These are phyloP conservation scores for Phytophthora parvispora DNA, from an alignment of 352 stramenopile species.

Conservation along the genomic window DNA sequence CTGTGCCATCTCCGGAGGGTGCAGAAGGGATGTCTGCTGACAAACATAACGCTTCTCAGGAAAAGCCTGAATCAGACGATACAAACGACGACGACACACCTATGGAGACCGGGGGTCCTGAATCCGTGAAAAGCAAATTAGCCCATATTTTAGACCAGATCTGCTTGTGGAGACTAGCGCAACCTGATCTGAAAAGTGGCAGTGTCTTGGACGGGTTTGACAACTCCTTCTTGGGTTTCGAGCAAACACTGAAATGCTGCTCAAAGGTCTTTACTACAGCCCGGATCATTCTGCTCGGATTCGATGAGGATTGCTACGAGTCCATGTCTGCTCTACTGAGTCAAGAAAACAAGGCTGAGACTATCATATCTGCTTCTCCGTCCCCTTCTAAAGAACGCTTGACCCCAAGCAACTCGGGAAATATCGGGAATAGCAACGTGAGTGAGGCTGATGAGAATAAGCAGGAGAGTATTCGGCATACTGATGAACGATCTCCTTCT, in stretches of 20 bases:
- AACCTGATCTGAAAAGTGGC: constrained; percentile 72
- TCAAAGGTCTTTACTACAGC: constrained; percentile 41
- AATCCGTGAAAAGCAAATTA: constrained; percentile 26
- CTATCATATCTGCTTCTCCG: constrained; percentile 2
- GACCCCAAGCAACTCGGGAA: constrained; percentile 13
- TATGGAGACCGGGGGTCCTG: neutral
- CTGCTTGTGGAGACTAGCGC: constrained; percentile 66
- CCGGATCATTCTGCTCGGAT: constrained; percentile 66
- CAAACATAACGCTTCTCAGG: constrained; percentile 1
- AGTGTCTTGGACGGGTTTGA: constrained; percentile 83
- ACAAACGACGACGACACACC: constrained; percentile 32
- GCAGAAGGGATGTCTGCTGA: constrained; percentile 3
- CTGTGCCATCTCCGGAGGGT: neutral
- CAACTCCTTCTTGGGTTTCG: constrained; percentile 57
- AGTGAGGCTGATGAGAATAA: constrained; percentile 2
- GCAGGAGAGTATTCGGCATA: neutral
- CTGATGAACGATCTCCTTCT: constrained; percentile 2
- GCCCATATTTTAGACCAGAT: constrained; percentile 64
- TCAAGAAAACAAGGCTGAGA: constrained; percentile 1
- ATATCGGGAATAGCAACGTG: constrained; percentile 10
- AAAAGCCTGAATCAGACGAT: constrained; percentile 30
- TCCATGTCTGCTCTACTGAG: constrained; percentile 32
- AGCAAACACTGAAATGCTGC: constrained; percentile 52
- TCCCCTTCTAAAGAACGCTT: constrained; percentile 14
- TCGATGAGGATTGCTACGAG: constrained; percentile 84